A percentile compares a stretch with the other conserved stretches of the same genome.
Evolutionary conservation across 148 eudicot species (phyloP).

Genomic region (Pharnaceum exiguum): DNA sequence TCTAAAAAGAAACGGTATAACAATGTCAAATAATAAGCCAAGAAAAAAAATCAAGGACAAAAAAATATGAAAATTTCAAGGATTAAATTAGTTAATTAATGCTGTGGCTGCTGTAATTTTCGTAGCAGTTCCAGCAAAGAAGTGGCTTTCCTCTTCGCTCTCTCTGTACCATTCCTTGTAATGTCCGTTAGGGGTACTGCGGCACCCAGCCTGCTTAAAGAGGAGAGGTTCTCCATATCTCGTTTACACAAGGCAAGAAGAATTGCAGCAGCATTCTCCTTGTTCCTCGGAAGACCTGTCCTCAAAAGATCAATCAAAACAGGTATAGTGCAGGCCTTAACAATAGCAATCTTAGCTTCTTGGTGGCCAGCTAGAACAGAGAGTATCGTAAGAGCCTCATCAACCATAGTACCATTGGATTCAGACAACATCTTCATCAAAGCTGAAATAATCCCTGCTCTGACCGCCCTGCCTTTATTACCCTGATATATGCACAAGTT

Average conservation of each 20-base stretch:
- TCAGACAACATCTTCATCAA: slow-evolving; percentile 69
- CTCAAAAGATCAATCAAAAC: slow-evolving; percentile 68
- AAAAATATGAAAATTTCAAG: background rate
- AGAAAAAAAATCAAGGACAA: background rate
- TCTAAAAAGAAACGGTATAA: slow-evolving; percentile 11
- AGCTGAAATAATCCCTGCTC: slow-evolving; percentile 71
- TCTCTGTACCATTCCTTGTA: slow-evolving; percentile 62
- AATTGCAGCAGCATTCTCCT: slow-evolving; percentile 79
- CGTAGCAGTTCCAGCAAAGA: slow-evolving; percentile 72
- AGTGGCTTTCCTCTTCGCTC: slow-evolving; percentile 85
- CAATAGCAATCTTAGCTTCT: slow-evolving; percentile 68
- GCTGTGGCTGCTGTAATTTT: slow-evolving; percentile 38
- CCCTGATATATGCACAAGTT: slow-evolving; percentile 86
- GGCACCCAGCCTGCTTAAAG: slow-evolving; percentile 71
- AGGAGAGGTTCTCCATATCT: slow-evolving; percentile 59
- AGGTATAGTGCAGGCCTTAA: slow-evolving; percentile 62
- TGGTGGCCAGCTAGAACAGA: slow-evolving; percentile 82
- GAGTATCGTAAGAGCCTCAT: slow-evolving; percentile 80
- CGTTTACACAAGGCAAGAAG: slow-evolving; percentile 82
- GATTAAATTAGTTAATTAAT: slow-evolving; percentile 9
- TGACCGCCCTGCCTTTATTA: slow-evolving; percentile 78
- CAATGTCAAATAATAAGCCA: slow-evolving; percentile 9
- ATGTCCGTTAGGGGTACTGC: slow-evolving; percentile 57
- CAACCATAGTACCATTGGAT: slow-evolving; percentile 56
- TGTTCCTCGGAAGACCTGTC: slow-evolving; percentile 63